Evolutionary conservation across 345 rosid genomes (phyloP), one percentile per base, ranked within the genome.

Genomic region (Lepidium sativum): DNA sequence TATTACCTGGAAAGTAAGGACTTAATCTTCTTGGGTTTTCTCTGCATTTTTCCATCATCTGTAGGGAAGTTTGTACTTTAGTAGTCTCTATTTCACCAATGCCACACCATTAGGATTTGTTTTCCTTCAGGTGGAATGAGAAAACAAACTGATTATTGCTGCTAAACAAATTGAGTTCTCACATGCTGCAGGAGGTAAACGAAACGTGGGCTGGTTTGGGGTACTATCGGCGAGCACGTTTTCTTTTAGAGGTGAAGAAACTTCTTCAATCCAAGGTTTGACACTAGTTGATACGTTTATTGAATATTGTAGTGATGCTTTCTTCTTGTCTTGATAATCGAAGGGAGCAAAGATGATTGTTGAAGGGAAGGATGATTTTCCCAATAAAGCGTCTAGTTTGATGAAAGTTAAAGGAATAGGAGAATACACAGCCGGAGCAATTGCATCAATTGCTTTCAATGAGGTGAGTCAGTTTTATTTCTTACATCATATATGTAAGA

Each of bases 201-300:
- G 90, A 92, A 68, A 84, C 89, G 89, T 92, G 97, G 97, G 98
- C 98, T 23, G 97, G 98, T 44, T 71, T 92, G 63, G 97, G 97
- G 8, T 92, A 92, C 75, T 92, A 92, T 53, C 79, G 98, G 74
- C 80, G 97, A 23, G 97, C 94, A 11, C 94, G 98, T 56, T 92
- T 87, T 77, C 83, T 89, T 34, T 74, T 87, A 60, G 96, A 92
- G 92, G 97, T 92, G 67, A 70, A 69, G 34, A 55, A 43, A 29
- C 31, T 52, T 43, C n/a, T 63, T 16, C 35, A 9, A 44, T 21
- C 21, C 4, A 3, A 9, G 10, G 6, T 17, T 60, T 65, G 41
- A 40, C 49, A 8, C 31, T 38, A 50, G 18, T 48, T 29, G 20
- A 43, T 33, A 11, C 20, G 20, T 9, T 34, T 40, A 23, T 8